Evolutionary conservation across 2,329 filamentous ascomycete genomes (phyloP).

Genomic region (Ophiostoma tasmaniense): DNA sequence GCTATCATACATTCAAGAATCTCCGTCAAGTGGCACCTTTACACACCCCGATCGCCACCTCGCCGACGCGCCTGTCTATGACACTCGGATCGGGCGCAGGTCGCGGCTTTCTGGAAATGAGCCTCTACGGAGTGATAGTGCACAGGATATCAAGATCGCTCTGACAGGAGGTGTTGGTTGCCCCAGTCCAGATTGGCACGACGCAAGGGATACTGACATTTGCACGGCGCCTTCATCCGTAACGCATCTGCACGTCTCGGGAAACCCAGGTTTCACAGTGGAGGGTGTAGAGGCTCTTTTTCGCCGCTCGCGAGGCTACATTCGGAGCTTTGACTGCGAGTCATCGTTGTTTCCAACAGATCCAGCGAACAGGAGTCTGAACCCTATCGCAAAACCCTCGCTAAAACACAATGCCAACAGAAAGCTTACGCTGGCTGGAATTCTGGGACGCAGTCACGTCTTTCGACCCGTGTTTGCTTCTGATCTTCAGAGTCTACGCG

Average conservation of each 20-base stretch:
- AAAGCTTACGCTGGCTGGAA: constrained; percentile 27
- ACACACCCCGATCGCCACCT: constrained; percentile 40
- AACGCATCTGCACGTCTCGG: constrained; percentile 47
- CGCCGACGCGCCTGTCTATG: constrained; percentile 40
- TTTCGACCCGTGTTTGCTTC: constrained; percentile 46
- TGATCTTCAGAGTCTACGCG: constrained; percentile 43
- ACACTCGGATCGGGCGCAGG: constrained; percentile 8
- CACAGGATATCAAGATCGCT: constrained; percentile 26
- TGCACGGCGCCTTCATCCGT: constrained; percentile 30
- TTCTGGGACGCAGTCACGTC: constrained; percentile 38
- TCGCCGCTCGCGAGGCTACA: constrained; percentile 33
- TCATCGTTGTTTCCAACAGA: constrained; percentile 24
- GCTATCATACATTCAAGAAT: constrained; percentile 41
- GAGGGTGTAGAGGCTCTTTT: constrained; percentile 38
- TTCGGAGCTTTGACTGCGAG: constrained; percentile 47
- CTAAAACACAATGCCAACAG: background rate
- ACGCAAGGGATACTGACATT: constrained; percentile 22
- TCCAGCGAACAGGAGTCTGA: background rate
- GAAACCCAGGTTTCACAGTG: constrained; percentile 38
- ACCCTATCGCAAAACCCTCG: background rate
- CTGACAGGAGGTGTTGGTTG: constrained; percentile 24
- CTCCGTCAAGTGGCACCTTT: constrained; percentile 36
- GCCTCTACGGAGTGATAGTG: constrained; percentile 28
- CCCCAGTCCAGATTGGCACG: constrained; percentile 18
- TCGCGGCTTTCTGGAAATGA: constrained; percentile 31